These are phyloP conservation scores for Mycena sp. DNA, from an alignment of 1,284 basidiomycete species.

Conservation along the genomic window DNA sequence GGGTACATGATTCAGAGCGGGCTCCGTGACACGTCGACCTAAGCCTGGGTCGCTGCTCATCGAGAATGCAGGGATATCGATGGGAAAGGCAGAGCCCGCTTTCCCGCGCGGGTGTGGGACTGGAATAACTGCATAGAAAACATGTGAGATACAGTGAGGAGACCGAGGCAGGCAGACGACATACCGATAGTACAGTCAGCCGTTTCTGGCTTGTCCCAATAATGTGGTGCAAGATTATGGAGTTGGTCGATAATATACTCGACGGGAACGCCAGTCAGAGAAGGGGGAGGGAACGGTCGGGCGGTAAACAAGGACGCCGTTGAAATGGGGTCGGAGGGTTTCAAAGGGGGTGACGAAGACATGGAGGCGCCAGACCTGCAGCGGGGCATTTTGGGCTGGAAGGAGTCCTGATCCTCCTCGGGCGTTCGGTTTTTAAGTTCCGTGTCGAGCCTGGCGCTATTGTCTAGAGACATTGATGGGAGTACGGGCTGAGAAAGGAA, in stretches of 20 bases:
- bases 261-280: constrained; percentile 68
- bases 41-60: constrained; percentile 41
- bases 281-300: constrained; percentile 69
- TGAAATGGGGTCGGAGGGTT: constrained; percentile 31
- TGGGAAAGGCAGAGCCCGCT: constrained; percentile 39
- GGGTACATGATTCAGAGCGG: constrained; percentile 57
- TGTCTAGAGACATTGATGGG: constrained; percentile 62
- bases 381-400: constrained; percentile 44
- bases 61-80: constrained; percentile 39
- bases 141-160: no score
- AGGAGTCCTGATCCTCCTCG: constrained; percentile 32
- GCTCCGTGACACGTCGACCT: constrained; percentile 62
- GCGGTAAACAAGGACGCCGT: constrained; percentile 55
- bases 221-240: constrained; percentile 67
- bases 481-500: constrained; percentile 46
- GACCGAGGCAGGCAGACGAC: no score
- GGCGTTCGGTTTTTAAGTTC: constrained; percentile 44
- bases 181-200: constrained; percentile 79
- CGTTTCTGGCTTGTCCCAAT: constrained; percentile 77
- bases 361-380: constrained; percentile 52
- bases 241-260: constrained; percentile 78
- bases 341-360: constrained; percentile 36
- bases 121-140: constrained; percentile 59
- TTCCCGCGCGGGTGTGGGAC: constrained; percentile 50
- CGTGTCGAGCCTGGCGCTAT: constrained; percentile 41